phyloP scores from a whole-genome alignment of 169 alveolate genomes.

The Plasmodium chabaudi region DNA sequence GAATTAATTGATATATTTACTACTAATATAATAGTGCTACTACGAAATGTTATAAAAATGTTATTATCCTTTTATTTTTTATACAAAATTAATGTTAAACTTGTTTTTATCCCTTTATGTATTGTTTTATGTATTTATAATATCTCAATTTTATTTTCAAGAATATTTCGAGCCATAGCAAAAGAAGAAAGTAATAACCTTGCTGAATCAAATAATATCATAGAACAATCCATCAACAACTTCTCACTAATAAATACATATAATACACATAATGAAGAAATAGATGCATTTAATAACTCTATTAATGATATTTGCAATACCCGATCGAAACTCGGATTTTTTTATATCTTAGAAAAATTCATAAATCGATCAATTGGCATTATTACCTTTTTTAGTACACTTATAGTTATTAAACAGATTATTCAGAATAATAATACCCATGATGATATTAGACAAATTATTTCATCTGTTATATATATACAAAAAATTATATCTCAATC shows the following conservation, averaged over 20 bases:
- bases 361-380: constrained; percentile 40
- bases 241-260: constrained; percentile 53
- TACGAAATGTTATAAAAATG: constrained; percentile 56
- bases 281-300: constrained; percentile 25
- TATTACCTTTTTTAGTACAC: constrained; percentile 34
- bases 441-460: constrained; percentile 21
- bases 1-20: constrained; percentile 72
- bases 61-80: constrained; percentile 57
- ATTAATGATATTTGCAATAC: constrained; percentile 27
- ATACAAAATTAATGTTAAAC: constrained; percentile 54
- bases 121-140: constrained; percentile 51
- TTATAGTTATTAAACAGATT: constrained; percentile 33
- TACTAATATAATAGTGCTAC: constrained; percentile 42
- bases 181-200: constrained; percentile 60
- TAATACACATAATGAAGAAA: constrained; percentile 48
- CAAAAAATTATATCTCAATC: constrained; percentile 65
- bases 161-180: constrained; percentile 44
- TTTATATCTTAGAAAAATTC: constrained; percentile 46
- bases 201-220: constrained; percentile 51
- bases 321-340: constrained; percentile 62
- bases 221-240: constrained; percentile 32
- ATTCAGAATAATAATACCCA: constrained; percentile 15
- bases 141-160: constrained; percentile 58
- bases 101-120: constrained; percentile 44
- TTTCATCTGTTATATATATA: constrained; percentile 68